Base-by-base conservation (phyloP, 176 grass and related monocot genomes). In the Canna indica region DNA sequence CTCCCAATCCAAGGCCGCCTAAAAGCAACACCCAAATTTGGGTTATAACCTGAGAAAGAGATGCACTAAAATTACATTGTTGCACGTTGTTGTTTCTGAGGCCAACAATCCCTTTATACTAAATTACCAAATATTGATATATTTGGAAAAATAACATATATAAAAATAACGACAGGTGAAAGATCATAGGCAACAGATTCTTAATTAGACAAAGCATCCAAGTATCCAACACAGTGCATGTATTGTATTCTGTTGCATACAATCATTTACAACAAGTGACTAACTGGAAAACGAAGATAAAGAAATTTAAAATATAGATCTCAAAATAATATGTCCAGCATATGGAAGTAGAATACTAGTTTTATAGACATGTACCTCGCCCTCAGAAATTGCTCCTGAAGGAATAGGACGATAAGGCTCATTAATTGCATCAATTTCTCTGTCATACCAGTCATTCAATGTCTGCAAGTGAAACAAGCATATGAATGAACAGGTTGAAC, bases 341-440 rank as follows among this genome's bases (percentile, higher is more conserved):
- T 50, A 50, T 48, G 24, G 8, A 33, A 14, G 24, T 1, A 70
- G 26, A 8, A 31, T 31, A 48, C 33, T 46, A 38, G 41, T 48
- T 48, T 48, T 31, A 20, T 16, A 11, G 68, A 70, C 18, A 50
- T 66, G 81, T 86, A 91, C 92, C 88, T 96, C 92, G 65, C 67
- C 82, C 74, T 97, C 88, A 64, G 93, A 97, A 83, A 97, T 97
- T 69, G 88, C 88, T 60, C 88, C 93, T 10, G 88, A 97, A 79
- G 93, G 93, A 90, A 97, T 97, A 46, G 93, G 93, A 53, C 88
- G 93, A 82, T 97, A 97, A 64, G 93, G 93, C 69, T 97, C 93
- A 71, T 97, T 97, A 75, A 97, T 97, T 36, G 93, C 93, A 76
- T 97, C 93, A 22, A 97, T 97, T 61, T 97, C 93, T 77, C 86